phyloP scores from a whole-genome alignment of 345 rosid species.

The Lumnitzera racemosa region DNA sequence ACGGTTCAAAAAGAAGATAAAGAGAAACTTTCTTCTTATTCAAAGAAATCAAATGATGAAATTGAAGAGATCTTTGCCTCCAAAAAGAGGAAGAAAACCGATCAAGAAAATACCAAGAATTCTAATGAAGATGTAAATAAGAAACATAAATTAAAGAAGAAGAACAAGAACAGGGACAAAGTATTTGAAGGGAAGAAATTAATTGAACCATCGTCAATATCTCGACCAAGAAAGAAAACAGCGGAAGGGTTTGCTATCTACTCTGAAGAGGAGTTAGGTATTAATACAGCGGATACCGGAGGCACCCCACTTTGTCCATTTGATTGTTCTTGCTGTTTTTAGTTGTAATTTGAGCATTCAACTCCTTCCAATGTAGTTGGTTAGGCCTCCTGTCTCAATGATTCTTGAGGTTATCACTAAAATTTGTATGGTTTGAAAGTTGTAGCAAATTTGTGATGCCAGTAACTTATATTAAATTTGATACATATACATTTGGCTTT shows the following conservation, averaged over 20 bases:
- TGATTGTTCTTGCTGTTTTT: constrained; percentile 81
- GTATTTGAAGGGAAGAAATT: constrained; percentile 8
- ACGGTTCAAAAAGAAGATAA: constrained; percentile 4
- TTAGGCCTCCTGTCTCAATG: too few relatives aligned
- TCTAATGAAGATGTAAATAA: background rate
- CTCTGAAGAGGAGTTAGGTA: constrained; percentile 67
- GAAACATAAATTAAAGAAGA: constrained; percentile 10
- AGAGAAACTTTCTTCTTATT: constrained; percentile 2
- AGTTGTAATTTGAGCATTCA: constrained; percentile 5
- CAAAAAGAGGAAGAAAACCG: constrained; percentile 14
- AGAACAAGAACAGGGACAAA: constrained; percentile 26
- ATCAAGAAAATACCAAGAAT: constrained; percentile 3
- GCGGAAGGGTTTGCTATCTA: constrained; percentile 47
- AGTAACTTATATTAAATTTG: too few relatives aligned
- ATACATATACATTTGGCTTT: too few relatives aligned
- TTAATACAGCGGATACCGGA: constrained; percentile 47
- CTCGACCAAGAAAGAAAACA: constrained; percentile 36
- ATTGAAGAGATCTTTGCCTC: constrained; percentile 11
- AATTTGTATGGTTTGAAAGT: too few relatives aligned
- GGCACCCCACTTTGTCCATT: constrained; percentile 71
- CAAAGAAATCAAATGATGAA: constrained; percentile 14
- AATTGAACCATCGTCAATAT: constrained; percentile 5
- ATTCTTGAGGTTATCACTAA: too few relatives aligned
- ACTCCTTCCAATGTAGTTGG: too few relatives aligned
- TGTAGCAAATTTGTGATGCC: too few relatives aligned